Base-by-base conservation (phyloP, 371 early-diverging fungal species). In the Rhizopus sp. region DNA sequence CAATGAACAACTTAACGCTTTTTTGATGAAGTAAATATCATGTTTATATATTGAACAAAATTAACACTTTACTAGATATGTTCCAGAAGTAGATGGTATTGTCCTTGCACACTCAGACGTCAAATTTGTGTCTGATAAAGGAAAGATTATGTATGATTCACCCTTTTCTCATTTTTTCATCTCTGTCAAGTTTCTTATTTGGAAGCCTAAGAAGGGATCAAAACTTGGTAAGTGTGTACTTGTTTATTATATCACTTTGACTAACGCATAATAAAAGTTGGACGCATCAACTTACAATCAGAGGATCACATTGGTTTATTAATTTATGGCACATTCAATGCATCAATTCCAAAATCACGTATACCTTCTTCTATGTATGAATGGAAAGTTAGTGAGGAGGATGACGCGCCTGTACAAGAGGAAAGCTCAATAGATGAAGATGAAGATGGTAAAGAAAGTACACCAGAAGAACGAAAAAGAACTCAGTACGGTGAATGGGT, bases 281-380 rank as follows among this genome's bases (percentile, higher is more conserved):
- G 96, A 47, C 82, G 87, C 5, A 92, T 97, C 66, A 96, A 93
- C 74, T 84, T 94, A 46, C 94, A 95, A 57, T 94, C 95, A 51
- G 84, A 91, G n/a, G 94, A 94, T 71, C 97, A 97, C 63, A 91
- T 97, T 63, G 96, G 96, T 69, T 75, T 95, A 31, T 82, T 97
- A 60, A 82, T 96, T 51, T 92, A 90, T 70, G 92, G 93, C 40
- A 91, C 94, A 8, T 95, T 97, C 80, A 97, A 97, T 63, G 96
- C 95, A 10, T 93, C 95, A 12, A 95, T 97, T 50, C 90, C 96
- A 0, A 82, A 87, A 17, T 84, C 87, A 62, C 78, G 85, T 53
- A 93, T 97, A 53, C 89, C 90, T 35, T 72, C 80, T 56, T 77
- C 81, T 62, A 84, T 78, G 62, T 95, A 88, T 69, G 82, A 84